Conservation (phyloP, 139 green algal species). For the Asterochloris erici region DNA sequence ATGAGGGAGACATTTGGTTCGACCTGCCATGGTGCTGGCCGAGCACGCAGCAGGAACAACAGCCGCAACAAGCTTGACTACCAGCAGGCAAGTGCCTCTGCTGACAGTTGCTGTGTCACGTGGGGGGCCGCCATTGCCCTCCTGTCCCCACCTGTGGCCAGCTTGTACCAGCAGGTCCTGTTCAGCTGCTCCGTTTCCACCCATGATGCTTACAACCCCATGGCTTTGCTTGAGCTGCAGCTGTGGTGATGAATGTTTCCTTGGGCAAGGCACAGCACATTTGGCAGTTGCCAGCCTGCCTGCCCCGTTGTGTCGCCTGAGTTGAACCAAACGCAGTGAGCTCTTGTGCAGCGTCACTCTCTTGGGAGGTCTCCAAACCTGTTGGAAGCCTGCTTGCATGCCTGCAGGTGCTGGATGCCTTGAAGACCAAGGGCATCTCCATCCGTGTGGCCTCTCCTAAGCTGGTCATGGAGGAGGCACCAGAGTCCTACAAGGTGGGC, state of each 20-base stretch:
- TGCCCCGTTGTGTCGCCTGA: background rate
- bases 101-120: background rate
- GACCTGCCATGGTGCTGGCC: conserved; percentile 83
- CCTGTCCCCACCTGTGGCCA: background rate
- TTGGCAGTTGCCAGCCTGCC: background rate
- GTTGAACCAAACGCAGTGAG: background rate
- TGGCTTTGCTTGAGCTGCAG: background rate
- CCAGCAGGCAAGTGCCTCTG: conserved; percentile 23
- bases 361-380: background rate
- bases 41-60: conserved; percentile 67
- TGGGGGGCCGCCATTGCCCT: background rate
- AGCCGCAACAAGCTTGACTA: conserved; percentile 73
- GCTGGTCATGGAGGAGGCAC: conserved; percentile 87
- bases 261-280: background rate
- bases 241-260: too few relatives aligned
- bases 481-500: conserved; percentile 80
- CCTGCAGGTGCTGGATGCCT: conserved; percentile 62
- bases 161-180: too few relatives aligned
- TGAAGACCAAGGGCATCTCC: conserved; percentile 78
- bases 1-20: conserved; percentile 81
- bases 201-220: background rate
- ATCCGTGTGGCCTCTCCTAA: conserved; percentile 81
- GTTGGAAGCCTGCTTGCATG: background rate
- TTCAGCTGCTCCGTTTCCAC: too few relatives aligned
- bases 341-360: too few relatives aligned